Evolutionary conservation across 306 rosid genomes (phyloP).

Genomic region (Dalbergia cultrata): DNA sequence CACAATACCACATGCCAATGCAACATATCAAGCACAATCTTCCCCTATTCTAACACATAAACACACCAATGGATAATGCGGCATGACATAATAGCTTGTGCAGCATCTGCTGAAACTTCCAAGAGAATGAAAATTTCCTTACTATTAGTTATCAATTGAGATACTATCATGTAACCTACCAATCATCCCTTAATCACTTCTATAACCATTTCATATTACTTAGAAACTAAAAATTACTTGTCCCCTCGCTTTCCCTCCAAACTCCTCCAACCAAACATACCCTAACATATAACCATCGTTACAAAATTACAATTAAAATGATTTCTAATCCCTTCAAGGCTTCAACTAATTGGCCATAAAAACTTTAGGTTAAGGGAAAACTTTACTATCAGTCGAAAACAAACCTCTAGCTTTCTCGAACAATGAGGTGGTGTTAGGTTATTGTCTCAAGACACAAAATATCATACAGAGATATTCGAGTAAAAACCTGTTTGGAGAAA

Average conservation of each 20-base stretch:
- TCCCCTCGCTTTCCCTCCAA: constrained; percentile 1
- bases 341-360: too few relatives aligned
- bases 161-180: constrained; percentile 13
- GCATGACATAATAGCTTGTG: neutral
- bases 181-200: neutral
- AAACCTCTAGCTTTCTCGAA: too few relatives aligned
- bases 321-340: neutral
- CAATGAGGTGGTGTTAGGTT: too few relatives aligned
- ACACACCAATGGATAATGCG: neutral
- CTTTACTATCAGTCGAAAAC: neutral
- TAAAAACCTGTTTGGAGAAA: too few relatives aligned
- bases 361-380: neutral
- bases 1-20: constrained; percentile 17
- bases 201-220: constrained; percentile 3
- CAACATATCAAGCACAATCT: constrained; percentile 22
- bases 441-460: too few relatives aligned
- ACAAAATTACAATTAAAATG: neutral
- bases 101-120: neutral
- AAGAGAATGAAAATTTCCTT: neutral
- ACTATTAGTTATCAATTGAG: neutral
- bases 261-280: constrained; percentile 16
- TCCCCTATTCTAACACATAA: constrained; percentile 24
- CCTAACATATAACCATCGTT: neutral
- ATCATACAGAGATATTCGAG: too few relatives aligned
- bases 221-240: neutral